Evolutionary conservation across 805 yeast species (phyloP).

Genomic region (Starmerella apicola): DNA sequence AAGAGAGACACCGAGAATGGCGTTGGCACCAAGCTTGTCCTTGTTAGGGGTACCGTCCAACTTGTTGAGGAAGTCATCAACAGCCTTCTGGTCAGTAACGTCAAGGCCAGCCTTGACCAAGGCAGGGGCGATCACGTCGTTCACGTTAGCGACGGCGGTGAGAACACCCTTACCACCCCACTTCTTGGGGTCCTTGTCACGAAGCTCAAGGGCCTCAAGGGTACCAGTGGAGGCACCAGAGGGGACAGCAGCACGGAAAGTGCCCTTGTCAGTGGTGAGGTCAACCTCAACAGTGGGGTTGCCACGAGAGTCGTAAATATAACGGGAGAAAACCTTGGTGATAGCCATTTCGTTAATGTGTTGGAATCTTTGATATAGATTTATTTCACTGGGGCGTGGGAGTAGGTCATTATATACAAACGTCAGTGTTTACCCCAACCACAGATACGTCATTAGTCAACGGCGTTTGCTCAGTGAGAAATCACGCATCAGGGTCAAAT

Average conservation of each 20-base stretch:
- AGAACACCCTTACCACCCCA: slow-evolving; percentile 99
- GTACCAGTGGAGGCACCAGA: slow-evolving; percentile 99
- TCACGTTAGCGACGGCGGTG: slow-evolving; percentile 94
- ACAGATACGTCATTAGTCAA: slow-evolving; percentile 1
- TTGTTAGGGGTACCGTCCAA: slow-evolving; percentile 98
- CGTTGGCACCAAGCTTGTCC: slow-evolving; percentile 96
- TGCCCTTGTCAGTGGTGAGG: slow-evolving; percentile 79
- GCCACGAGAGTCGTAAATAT: slow-evolving; percentile 99
- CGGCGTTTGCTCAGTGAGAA: neutral
- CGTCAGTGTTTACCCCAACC: slow-evolving; percentile 8
- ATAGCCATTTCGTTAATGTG: slow-evolving; percentile 58
- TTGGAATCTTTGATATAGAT: neutral
- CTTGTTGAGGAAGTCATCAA: slow-evolving; percentile 72
- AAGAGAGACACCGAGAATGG: slow-evolving; percentile 94
- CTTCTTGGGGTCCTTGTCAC: slow-evolving; percentile 94
- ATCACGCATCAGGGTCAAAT: neutral
- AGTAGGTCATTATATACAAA: slow-evolving; percentile 5
- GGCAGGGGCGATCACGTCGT: slow-evolving; percentile 90
- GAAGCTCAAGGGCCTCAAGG: slow-evolving; percentile 96
- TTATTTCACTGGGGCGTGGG: neutral
- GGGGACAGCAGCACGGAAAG: slow-evolving; percentile 96
- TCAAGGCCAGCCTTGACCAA: slow-evolving; percentile 67
- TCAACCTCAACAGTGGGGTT: slow-evolving; percentile 99
- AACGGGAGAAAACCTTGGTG: slow-evolving; percentile 81
- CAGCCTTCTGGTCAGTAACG: slow-evolving; percentile 71